Base-by-base conservation (phyloP, 768 basidiomycete species). In the Phylloporus sp. region DNA sequence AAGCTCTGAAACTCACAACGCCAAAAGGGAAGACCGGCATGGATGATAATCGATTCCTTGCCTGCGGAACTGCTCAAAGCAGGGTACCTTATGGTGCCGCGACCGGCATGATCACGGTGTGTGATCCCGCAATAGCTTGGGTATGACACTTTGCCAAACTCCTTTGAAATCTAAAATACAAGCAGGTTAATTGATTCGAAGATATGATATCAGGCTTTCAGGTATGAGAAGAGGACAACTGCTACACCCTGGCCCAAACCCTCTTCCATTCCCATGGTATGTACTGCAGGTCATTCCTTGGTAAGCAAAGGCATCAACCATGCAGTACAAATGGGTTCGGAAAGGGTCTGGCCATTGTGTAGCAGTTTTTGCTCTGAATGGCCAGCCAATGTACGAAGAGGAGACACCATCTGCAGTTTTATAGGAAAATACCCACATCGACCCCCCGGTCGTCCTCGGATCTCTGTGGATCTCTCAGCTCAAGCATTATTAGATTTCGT, bases 251-350 rank as follows among this genome's bases (percentile, higher is more conserved):
- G 59, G 59, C 60, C 64, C 51, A 64, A 62, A 63, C 57, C 45
- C 59, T 67, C 72, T 73, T 73, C 72, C 71, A 73, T 72, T 72
- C 72, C 66, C 72, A 73, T 73, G 71, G 72, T 73, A 73, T 64
- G 69, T 67, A 65, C 59, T 61, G 58, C 29, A 56, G 53, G 48
- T 47, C 38, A 44, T 38, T 33, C 53, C 49, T 53, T 52, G 50
- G 64, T 60, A 65, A 52, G 55, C 58, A 60, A 63, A 65, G 64
- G 60, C 17, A 36, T 55, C 47, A 49, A 57, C 55, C 56, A 37
- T 5, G 33, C 49, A 52, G 52, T 62, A 59, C 60, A 63, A 48
- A 63, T 62, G 62, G 29, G 60, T 50, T 35, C 51, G 50, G 53
- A 61, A 44, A 44, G 52, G 50, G 61, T 55, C 59, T 58, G 62